Percentiles rank a stretch among this genome's conserved stretches.
phyloP scores from a whole-genome alignment of 352 stramenopile genomes.

The Phytopythium chamaehyphon region DNA sequence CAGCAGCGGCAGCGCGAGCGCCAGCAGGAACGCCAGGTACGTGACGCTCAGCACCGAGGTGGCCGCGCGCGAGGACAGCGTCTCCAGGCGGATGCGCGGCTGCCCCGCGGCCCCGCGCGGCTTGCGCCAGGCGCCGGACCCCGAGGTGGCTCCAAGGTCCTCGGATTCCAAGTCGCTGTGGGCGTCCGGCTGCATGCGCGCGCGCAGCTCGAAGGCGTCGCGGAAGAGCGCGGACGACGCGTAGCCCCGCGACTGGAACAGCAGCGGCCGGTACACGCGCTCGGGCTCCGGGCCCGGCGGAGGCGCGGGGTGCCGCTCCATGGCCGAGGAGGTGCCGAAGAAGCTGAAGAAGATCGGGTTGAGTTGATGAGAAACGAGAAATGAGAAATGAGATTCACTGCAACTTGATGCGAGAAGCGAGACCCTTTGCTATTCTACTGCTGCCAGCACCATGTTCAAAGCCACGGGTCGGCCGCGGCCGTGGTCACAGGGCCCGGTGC shows the following conservation, averaged over 20 bases:
- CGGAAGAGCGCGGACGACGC: slow-evolving; percentile 77
- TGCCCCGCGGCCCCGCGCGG: slow-evolving; percentile 9
- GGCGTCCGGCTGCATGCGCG: slow-evolving; percentile 27
- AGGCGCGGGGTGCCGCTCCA: slow-evolving; percentile 4
- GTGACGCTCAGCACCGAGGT: slow-evolving; percentile 71
- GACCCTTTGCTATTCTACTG: too few relatives aligned
- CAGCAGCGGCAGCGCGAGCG: slow-evolving; percentile 66
- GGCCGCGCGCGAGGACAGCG: slow-evolving; percentile 65
- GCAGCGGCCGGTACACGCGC: slow-evolving; percentile 67
- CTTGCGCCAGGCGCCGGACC: too few relatives aligned
- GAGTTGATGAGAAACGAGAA: too few relatives aligned
- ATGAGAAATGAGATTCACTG: too few relatives aligned
- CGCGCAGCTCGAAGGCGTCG: slow-evolving; percentile 78
- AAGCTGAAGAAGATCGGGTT: neutral
- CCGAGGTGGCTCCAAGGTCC: too few relatives aligned
- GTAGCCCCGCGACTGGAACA: slow-evolving; percentile 79
- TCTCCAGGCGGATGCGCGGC: slow-evolving; percentile 76
- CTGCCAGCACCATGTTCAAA: too few relatives aligned
- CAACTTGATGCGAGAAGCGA: too few relatives aligned
- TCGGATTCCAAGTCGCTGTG: neutral
- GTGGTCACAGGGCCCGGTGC: neutral
- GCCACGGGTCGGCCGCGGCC: neutral
- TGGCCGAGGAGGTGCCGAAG: neutral
- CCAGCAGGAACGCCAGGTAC: slow-evolving; percentile 72
- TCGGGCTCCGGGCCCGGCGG: slow-evolving; percentile 21